A percentile compares a stretch with the other conserved stretches of the same genome.
Conservation (phyloP, 768 basidiomycete species). For the Leccinum imitatum region DNA sequence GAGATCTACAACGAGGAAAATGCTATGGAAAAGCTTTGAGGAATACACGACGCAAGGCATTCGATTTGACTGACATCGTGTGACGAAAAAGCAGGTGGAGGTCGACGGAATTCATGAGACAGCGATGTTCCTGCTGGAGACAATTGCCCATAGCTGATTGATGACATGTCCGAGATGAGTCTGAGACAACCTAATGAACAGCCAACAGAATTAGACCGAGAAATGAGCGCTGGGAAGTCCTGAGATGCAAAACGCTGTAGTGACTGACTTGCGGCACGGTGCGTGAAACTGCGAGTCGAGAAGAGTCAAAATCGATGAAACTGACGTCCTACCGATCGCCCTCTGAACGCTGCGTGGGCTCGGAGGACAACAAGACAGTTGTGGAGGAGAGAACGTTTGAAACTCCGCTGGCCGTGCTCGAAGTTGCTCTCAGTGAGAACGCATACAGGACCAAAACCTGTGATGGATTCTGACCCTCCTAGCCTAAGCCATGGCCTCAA, state of each 20-base stretch:
- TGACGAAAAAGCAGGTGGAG: slow-evolving; percentile 22
- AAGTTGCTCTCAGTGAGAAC: slow-evolving; percentile 5
- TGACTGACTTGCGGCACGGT: slow-evolving; percentile 1
- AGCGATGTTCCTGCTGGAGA: slow-evolving; percentile 28
- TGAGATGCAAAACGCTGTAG: slow-evolving; percentile 5
- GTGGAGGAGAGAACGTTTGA: slow-evolving; percentile 29
- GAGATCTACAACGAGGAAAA: slow-evolving; percentile 42
- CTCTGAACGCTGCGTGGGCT: slow-evolving; percentile 10
- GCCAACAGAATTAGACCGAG: slow-evolving; percentile 5
- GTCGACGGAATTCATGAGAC: slow-evolving; percentile 29
- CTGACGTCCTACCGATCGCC: slow-evolving; percentile 8
- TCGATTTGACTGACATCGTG: slow-evolving; percentile 35
- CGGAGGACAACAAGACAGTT: slow-evolving; percentile 13
- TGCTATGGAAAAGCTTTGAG: slow-evolving; percentile 26
- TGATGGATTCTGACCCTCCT: slow-evolving; percentile 23
- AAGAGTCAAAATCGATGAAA: slow-evolving; percentile 1
- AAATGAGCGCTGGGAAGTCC: slow-evolving; percentile 7
- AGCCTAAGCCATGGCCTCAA: slow-evolving; percentile 24
- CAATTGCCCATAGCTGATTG: slow-evolving; percentile 27
- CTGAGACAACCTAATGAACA: slow-evolving; percentile 6
- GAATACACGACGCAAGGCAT: slow-evolving; percentile 13
- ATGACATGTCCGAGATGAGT: slow-evolving; percentile 22
- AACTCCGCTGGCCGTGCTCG: slow-evolving; percentile 31
- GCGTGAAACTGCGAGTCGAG: slow-evolving; percentile 8
- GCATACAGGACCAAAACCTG: slow-evolving; percentile 12